Percentiles rank a stretch among this genome's conserved stretches.
Evolutionary conservation across 495 filamentous ascomycete species (phyloP).

Genomic region (Barbatosphaeria neglecta): DNA sequence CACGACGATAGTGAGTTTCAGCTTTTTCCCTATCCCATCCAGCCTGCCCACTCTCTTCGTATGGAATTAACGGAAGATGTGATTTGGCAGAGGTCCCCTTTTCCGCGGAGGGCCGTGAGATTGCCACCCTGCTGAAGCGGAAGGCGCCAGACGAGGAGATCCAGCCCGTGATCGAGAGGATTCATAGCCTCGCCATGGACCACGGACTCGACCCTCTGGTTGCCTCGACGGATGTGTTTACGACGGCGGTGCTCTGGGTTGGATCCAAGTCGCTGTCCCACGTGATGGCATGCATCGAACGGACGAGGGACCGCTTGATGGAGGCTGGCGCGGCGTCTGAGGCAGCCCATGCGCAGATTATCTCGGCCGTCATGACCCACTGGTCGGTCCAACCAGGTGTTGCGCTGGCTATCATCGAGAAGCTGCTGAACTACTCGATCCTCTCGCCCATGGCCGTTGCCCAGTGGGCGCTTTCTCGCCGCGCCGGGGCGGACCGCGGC

Average conservation of each 20-base stretch:
- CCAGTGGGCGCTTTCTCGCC: constrained; percentile 70
- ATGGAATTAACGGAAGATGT: constrained; percentile 3
- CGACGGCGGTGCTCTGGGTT: constrained; percentile 83
- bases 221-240: constrained; percentile 79
- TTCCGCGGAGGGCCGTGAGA: constrained; percentile 62
- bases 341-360: constrained; percentile 71
- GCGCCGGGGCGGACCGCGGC: constrained; percentile 37
- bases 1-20: constrained; percentile 54
- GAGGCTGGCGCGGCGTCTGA: constrained; percentile 62
- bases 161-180: constrained; percentile 59
- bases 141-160: constrained; percentile 78
- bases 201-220: constrained; percentile 64
- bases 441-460: constrained; percentile 71
- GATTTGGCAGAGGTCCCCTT: constrained; percentile 59
- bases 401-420: constrained; percentile 89
- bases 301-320: constrained; percentile 83
- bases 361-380: constrained; percentile 80
- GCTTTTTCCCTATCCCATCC: too few species aligned
- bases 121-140: constrained; percentile 65
- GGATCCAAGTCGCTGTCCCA: constrained; percentile 94
- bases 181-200: constrained; percentile 62
- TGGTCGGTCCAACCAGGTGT: constrained; percentile 90
- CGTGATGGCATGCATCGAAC: constrained; percentile 88
- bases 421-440: constrained; percentile 94
- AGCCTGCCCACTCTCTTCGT: background rate